Evolutionary conservation across 768 basidiomycete genomes (phyloP).

Genomic region (Kwoniella europaea): DNA sequence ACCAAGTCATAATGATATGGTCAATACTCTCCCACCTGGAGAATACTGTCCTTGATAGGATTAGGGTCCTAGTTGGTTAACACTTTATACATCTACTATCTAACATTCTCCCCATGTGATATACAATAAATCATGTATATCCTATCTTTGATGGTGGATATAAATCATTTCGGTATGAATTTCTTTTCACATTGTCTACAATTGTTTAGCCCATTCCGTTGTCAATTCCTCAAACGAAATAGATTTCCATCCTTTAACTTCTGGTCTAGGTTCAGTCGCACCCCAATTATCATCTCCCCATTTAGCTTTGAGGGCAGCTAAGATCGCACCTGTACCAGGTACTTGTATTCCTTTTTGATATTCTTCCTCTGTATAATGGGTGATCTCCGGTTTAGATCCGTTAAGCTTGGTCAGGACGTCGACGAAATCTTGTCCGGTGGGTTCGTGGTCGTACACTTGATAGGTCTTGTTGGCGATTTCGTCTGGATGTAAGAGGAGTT

Average conservation of each 20-base stretch:
- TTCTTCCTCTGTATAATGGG: slow-evolving; percentile 13
- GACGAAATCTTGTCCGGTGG: slow-evolving; percentile 16
- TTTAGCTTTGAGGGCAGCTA: slow-evolving; percentile 13
- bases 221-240: slow-evolving; percentile 9
- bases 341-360: slow-evolving; percentile 5
- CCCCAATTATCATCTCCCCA: slow-evolving; percentile 18
- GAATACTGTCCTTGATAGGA: neutral
- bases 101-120: too few species aligned
- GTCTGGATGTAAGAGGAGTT: neutral
- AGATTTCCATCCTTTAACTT: slow-evolving; percentile 8
- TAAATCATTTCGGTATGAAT: too few species aligned
- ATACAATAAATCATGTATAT: too few species aligned
- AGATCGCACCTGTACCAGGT: neutral
- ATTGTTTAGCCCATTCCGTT: neutral
- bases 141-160: too few species aligned
- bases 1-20: neutral
- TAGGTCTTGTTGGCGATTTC: neutral
- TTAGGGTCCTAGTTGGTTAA: too few species aligned
- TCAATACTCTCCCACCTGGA: neutral
- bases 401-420: slow-evolving; percentile 13
- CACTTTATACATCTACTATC: too few species aligned
- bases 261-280: neutral
- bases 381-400: slow-evolving; percentile 11
- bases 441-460: slow-evolving; percentile 9
- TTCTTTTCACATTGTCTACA: neutral